Evolutionary conservation across 2,329 filamentous ascomycete genomes (phyloP).

Genomic region (Epicoccum sorghinum): DNA sequence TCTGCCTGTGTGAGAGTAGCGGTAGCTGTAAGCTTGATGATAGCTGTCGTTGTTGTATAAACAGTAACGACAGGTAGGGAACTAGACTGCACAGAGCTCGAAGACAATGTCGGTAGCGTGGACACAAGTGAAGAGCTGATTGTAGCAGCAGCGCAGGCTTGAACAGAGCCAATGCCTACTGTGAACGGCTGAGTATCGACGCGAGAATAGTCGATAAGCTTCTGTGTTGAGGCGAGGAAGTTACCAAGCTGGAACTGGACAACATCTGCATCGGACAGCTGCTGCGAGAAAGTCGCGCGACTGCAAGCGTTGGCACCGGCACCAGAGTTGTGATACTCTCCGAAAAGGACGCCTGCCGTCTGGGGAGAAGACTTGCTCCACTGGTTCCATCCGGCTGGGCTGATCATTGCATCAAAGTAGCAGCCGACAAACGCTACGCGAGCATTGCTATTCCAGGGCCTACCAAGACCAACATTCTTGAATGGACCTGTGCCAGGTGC

Average conservation of each 20-base stretch:
- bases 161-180: constrained; percentile 37
- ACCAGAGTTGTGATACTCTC: constrained; percentile 48
- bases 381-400: constrained; percentile 26
- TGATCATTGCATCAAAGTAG: constrained; percentile 29
- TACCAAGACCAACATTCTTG: constrained; percentile 36
- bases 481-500: constrained; percentile 36
- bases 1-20: constrained; percentile 25
- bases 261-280: constrained; percentile 45
- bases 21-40: constrained; percentile 26
- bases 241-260: constrained; percentile 49
- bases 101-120: neutral
- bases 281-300: constrained; percentile 46
- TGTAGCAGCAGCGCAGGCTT: constrained; percentile 25
- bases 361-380: constrained; percentile 28
- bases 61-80: constrained; percentile 20
- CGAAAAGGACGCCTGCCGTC: constrained; percentile 26
- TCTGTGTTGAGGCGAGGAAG: constrained; percentile 48
- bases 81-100: constrained; percentile 5
- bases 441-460: constrained; percentile 29
- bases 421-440: constrained; percentile 27
- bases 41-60: constrained; percentile 25
- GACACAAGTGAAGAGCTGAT: constrained; percentile 6
- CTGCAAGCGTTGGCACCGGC: constrained; percentile 41
- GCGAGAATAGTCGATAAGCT: constrained; percentile 52
- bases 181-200: constrained; percentile 48